Percentiles rank a stretch among this genome's conserved stretches.
phyloP scores from a whole-genome alignment of 345 rosid species.

The Camelina sativa region DNA sequence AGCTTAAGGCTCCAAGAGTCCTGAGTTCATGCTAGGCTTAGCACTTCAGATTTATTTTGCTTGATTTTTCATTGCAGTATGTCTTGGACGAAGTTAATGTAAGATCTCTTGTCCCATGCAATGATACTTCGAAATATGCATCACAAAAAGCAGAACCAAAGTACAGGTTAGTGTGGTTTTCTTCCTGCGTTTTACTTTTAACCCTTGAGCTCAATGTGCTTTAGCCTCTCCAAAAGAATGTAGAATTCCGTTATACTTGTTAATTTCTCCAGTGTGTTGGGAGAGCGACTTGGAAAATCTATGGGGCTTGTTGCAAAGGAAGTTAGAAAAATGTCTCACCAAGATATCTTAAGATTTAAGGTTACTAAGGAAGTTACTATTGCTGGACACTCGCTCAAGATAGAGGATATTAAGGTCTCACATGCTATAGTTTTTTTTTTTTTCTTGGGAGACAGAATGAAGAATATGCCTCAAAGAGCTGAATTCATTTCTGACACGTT shows the following conservation, averaged over 20 bases:
- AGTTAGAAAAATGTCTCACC: conserved; percentile 83
- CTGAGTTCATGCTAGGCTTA: conserved; percentile 1
- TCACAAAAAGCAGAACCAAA: conserved; percentile 91
- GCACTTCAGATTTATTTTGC: background rate
- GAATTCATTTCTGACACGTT: background rate
- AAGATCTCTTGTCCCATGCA: conserved; percentile 74
- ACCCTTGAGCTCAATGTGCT: conserved; percentile 19
- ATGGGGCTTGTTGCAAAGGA: conserved; percentile 84
- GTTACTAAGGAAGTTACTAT: conserved; percentile 74
- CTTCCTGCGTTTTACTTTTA: background rate
- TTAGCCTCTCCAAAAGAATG: conserved; percentile 21
- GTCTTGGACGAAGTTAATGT: conserved; percentile 91
- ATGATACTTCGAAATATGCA: conserved; percentile 80
- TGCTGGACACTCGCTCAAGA: conserved; percentile 67
- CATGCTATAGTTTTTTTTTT: conserved; percentile 11
- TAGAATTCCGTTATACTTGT: conserved; percentile 33
- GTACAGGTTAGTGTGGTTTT: conserved; percentile 63
- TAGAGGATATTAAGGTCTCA: conserved; percentile 79
- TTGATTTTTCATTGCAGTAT: conserved; percentile 60
- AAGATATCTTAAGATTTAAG: conserved; percentile 76
- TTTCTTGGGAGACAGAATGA: conserved; percentile 7
- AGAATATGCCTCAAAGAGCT: conserved; percentile 7
- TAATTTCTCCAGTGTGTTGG: conserved; percentile 59
- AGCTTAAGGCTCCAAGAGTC: background rate
- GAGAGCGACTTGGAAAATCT: conserved; percentile 90